phyloP scores from a whole-genome alignment of 1,284 basidiomycete species.

The Mrakiaceae sp. region DNA sequence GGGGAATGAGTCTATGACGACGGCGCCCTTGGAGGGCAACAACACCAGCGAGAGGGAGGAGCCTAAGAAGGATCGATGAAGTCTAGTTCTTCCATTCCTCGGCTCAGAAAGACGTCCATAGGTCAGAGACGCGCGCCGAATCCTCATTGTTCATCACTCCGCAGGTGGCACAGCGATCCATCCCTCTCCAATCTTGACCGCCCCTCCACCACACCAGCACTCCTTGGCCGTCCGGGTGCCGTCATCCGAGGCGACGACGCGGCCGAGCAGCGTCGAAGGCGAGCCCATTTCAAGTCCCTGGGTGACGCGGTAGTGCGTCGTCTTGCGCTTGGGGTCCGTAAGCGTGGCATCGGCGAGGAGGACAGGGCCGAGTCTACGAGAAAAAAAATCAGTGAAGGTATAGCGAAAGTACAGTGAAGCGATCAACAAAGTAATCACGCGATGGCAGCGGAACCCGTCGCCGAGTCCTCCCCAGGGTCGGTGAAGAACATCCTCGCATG shows the following conservation, averaged over 20 bases:
- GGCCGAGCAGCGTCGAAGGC: neutral
- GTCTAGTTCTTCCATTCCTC: too few relatives aligned
- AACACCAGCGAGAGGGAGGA: too few relatives aligned
- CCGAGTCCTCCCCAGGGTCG: neutral
- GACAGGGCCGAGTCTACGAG: neutral
- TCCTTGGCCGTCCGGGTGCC: neutral
- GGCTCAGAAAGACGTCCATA: too few relatives aligned
- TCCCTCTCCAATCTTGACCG: neutral
- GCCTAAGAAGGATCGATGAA: too few relatives aligned
- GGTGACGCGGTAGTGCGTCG: neutral
- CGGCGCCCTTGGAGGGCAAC: too few relatives aligned
- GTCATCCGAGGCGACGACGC: neutral
- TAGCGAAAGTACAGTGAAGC: neutral
- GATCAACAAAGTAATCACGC: neutral
- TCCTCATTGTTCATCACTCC: neutral
- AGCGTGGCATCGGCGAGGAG: neutral
- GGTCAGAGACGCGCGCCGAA: too few relatives aligned
- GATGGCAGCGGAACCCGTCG: neutral
- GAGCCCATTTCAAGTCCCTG: neutral
- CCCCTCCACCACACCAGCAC: neutral
- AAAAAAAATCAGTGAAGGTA: too few relatives aligned
- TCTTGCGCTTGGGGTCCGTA: neutral
- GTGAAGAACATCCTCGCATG: neutral
- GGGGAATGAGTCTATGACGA: too few relatives aligned
- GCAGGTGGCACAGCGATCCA: neutral